Conservation (phyloP, 2,329 filamentous ascomycete species). For the Phyllosticta citriasiana region DNA sequence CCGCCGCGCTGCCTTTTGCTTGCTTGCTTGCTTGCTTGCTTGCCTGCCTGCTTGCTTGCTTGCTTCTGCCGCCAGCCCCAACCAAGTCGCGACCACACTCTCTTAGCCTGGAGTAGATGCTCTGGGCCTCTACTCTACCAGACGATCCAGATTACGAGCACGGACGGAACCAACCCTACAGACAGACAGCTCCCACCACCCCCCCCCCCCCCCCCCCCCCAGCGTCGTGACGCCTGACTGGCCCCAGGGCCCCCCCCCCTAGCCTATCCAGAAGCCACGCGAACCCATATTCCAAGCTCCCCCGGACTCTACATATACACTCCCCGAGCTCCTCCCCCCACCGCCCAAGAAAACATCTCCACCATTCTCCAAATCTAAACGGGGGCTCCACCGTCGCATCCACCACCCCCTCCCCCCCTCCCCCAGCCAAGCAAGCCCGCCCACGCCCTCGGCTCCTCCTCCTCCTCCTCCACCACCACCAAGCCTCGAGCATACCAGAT, state of each 20-base stretch:
- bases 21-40: neutral
- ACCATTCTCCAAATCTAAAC: neutral
- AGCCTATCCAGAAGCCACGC: conserved; percentile 33
- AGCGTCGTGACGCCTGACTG: conserved; percentile 5
- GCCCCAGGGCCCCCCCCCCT: conserved; percentile 18
- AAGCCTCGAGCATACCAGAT: conserved; percentile 8
- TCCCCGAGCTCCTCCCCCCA: conserved; percentile 23
- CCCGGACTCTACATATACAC: conserved; percentile 33
- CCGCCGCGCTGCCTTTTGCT: neutral
- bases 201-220: too few species aligned
- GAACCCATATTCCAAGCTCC: conserved; percentile 28
- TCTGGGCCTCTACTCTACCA: conserved; percentile 13
- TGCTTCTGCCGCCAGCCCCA: conserved; percentile 4
- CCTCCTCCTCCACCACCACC: conserved; percentile 3
- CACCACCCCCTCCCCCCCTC: conserved; percentile 5
- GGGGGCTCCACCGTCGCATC: neutral
- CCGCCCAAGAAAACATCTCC: conserved; percentile 6
- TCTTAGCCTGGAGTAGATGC: too few species aligned
- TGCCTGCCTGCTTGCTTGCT: neutral
- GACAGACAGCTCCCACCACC: neutral
- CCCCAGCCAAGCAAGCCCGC: conserved; percentile 26
- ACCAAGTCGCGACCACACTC: too few species aligned
- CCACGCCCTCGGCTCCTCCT: neutral
- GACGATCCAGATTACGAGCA: conserved; percentile 33
- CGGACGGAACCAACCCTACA: conserved; percentile 20